Evolutionary conservation across 1,139 yeast genomes (phyloP).

Genomic region (Yamadazyma diospyri): DNA sequence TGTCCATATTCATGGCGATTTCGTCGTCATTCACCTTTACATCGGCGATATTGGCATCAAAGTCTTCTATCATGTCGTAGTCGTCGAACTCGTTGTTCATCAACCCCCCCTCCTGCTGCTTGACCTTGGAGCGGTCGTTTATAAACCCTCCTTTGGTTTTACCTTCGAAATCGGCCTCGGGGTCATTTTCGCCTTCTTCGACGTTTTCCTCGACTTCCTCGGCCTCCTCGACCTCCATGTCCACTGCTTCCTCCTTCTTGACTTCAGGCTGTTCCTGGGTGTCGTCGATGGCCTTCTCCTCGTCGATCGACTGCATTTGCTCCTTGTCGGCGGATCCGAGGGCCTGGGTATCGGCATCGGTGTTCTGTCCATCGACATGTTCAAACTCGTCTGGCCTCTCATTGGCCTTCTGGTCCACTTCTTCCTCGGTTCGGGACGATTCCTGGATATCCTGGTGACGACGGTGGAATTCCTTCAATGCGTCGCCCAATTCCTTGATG

Average conservation of each 20-base stretch:
- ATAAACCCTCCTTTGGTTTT: constrained; percentile 51
- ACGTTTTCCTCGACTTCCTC: constrained; percentile 19
- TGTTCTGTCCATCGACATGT: constrained; percentile 81
- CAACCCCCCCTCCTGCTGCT: constrained; percentile 27
- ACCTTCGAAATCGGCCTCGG: constrained; percentile 49
- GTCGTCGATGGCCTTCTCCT: constrained; percentile 83
- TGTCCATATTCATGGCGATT: constrained; percentile 56
- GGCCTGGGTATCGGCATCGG: constrained; percentile 81
- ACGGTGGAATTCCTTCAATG: constrained; percentile 86
- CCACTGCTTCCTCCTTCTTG: constrained; percentile 17
- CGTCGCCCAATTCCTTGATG: constrained; percentile 84
- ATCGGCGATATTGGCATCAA: constrained; percentile 27
- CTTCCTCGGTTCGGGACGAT: constrained; percentile 40
- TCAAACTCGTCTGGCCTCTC: constrained; percentile 86
- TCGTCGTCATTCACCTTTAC: constrained; percentile 28
- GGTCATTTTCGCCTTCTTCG: constrained; percentile 23
- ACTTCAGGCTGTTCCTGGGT: constrained; percentile 6
- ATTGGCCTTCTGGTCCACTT: constrained; percentile 48
- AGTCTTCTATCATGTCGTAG: constrained; percentile 17
- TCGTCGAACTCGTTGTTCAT: constrained; percentile 19
- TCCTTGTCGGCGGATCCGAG: constrained; percentile 86
- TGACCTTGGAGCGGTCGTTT: constrained; percentile 40
- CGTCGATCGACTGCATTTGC: constrained; percentile 73
- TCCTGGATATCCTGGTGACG: constrained; percentile 83
- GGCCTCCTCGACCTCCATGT: constrained; percentile 25